Evolutionary conservation across 164 flowering plant genomes (phyloP), one percentile per base, ranked within the genome.

Genomic region (Tetrastigma voinierianum): DNA sequence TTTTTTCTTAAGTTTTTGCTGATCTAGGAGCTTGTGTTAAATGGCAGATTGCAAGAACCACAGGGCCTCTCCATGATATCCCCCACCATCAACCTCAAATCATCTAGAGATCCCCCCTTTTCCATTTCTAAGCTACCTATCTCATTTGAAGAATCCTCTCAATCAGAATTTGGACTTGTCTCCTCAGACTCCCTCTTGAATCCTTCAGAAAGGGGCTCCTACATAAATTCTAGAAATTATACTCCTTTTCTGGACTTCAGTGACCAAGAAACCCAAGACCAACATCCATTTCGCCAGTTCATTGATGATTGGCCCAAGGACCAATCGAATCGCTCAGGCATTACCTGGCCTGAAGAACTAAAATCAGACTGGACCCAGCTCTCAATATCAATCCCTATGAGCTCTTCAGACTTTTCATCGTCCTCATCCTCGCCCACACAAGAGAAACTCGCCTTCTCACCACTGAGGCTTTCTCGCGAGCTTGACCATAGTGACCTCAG

Each of bases 361-460:
- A 67, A 74, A 55, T 68, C 80, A n/a, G 84, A 78, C 57, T 52
- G 74, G 72, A 78, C 82, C 45, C 82, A 78, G 64, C 77, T 81
- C 40, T 78, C 84, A 15, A 78, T 81, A 61, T 76, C 85, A 15
- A 81, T 78, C 40, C 82, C 84, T 13, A 57, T 76, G 69, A 58
- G 68, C 21, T 16, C 80, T 5, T 67, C 80, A 2, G 79, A 74
- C 24, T 72, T 72, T 67, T 68, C 72, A 16, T 67, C 80, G 46
- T 76, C 81, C 15, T 45, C 79, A 6, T 78, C 82, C 53, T 78
- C 84, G 3, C 80, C 82, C 6, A 44, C 66, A 2, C 63, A 68
- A 2, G 75, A 74, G 62, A 77, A 72, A 20, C 71, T 57, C 3
- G 67, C 71, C 2, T 60, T 63, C 43, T 77, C 79, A 5, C 75